These are phyloP conservation scores for Colletotrichum sp. DNA, from an alignment of 2,329 filamentous ascomycete species.

Conservation along the genomic window DNA sequence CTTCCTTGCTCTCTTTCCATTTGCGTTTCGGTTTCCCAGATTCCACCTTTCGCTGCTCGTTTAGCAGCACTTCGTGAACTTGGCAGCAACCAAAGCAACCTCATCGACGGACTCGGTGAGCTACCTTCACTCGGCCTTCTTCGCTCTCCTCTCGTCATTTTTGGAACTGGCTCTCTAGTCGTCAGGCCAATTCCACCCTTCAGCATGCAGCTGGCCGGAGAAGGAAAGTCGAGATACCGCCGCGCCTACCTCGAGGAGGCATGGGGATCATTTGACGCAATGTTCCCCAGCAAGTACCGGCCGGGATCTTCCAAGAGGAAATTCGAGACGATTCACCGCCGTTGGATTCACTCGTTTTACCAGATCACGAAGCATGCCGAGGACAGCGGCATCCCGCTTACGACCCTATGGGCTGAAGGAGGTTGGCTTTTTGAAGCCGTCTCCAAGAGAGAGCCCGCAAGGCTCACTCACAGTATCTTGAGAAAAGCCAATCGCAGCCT, in stretches of 20 bases:
- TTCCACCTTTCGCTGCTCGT: neutral
- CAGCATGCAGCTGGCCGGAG: neutral
- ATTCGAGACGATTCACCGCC: neutral
- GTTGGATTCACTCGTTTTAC: rapidly evolving
- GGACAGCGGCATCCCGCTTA: neutral
- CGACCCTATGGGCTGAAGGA: neutral
- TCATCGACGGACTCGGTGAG: neutral
- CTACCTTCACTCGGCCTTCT: neutral
- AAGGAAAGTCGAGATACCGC: neutral
- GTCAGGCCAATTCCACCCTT: neutral
- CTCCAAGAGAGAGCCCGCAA: neutral
- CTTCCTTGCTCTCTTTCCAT: neutral
- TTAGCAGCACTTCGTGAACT: neutral
- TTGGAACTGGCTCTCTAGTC: neutral
- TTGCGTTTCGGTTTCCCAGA: neutral
- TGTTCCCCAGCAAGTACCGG: neutral
- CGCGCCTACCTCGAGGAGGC: neutral
- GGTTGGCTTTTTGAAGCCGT: neutral
- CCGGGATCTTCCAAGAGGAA: neutral
- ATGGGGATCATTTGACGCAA: neutral
- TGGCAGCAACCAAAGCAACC: neutral
- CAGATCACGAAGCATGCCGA: neutral
- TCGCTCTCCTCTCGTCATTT: neutral
- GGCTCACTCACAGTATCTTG: neutral
- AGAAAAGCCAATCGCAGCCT: neutral